Percentiles rank a stretch among this genome's conserved stretches.
Conservation (phyloP, 768 basidiomycete genomes). For the Termitomyces sp. region DNA sequence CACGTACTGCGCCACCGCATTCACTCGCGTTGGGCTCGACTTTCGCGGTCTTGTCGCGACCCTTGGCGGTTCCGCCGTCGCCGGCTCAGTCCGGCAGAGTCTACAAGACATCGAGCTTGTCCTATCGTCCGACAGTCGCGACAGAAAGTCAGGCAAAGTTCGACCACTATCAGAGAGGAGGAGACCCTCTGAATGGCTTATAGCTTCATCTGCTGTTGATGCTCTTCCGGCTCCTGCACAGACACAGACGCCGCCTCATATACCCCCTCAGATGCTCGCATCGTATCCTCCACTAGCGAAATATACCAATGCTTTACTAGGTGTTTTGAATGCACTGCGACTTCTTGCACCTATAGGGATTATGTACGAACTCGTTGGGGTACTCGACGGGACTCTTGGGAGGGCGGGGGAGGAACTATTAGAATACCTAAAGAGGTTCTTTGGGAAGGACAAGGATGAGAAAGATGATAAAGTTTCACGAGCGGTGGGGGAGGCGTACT, state of each 20-base stretch:
- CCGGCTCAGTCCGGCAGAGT: constrained; percentile 47
- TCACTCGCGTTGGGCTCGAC: constrained; percentile 88
- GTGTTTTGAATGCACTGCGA: constrained; percentile 75
- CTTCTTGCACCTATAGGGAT: constrained; percentile 69
- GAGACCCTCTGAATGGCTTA: constrained; percentile 48
- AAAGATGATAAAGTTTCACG: constrained; percentile 27
- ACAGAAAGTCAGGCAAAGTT: constrained; percentile 1
- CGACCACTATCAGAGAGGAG: constrained; percentile 1
- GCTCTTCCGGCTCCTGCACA: constrained; percentile 15
- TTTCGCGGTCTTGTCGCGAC: constrained; percentile 67
- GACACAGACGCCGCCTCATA: constrained; percentile 40
- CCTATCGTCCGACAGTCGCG: not conserved
- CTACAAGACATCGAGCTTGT: constrained; percentile 21
- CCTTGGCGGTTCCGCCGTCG: constrained; percentile 64
- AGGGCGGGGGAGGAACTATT: constrained; percentile 40
- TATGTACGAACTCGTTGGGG: constrained; percentile 38
- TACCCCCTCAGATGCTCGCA: constrained; percentile 67
- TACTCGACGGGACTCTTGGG: constrained; percentile 49
- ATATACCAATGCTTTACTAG: constrained; percentile 66
- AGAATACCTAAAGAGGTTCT: constrained; percentile 30
- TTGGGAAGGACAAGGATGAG: constrained; percentile 12
- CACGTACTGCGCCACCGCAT: constrained; percentile 89
- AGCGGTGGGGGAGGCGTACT: constrained; percentile 54
- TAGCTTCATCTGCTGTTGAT: constrained; percentile 27
- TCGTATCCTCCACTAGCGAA: constrained; percentile 74